Evolutionary conservation across 2,329 filamentous ascomycete species (phyloP).

Genomic region (Alternaria sp.): DNA sequence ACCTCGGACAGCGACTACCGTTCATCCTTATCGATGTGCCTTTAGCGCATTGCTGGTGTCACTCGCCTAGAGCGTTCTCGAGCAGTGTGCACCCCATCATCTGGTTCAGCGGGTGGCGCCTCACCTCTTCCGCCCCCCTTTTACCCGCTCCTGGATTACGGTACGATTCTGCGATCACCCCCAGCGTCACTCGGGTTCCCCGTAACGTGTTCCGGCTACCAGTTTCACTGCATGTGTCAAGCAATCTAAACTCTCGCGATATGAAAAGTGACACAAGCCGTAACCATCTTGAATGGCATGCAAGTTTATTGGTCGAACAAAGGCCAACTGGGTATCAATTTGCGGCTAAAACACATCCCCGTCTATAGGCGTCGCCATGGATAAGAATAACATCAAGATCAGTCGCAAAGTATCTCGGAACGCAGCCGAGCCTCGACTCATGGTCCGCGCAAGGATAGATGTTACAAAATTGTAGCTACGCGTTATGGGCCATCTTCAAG

Average conservation of each 20-base stretch:
- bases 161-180: constrained; percentile 1
- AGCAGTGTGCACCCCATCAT: background rate
- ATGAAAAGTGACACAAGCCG: background rate
- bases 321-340: constrained; percentile 30
- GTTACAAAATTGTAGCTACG: background rate
- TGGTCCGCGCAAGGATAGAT: background rate
- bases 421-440: constrained; percentile 9
- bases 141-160: constrained; percentile 20
- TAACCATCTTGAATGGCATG: background rate
- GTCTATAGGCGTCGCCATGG: constrained; percentile 15
- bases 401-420: constrained; percentile 13
- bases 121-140: constrained; percentile 12
- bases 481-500: background rate
- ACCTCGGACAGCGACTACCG: background rate
- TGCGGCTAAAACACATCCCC: constrained; percentile 39
- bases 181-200: constrained; percentile 5
- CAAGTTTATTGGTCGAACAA: constrained; percentile 15
- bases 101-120: constrained; percentile 2
- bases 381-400: constrained; percentile 37
- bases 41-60: background rate
- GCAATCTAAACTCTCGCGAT: constrained; percentile 12
- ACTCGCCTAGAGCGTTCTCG: background rate
- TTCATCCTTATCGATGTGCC: constrained; percentile 1
- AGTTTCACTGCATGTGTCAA: constrained; percentile 16
- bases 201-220: constrained; percentile 7